These are phyloP conservation scores for Fusarium pseudoanthophilum DNA, from an alignment of 2,329 filamentous ascomycete species.

Conservation along the genomic window DNA sequence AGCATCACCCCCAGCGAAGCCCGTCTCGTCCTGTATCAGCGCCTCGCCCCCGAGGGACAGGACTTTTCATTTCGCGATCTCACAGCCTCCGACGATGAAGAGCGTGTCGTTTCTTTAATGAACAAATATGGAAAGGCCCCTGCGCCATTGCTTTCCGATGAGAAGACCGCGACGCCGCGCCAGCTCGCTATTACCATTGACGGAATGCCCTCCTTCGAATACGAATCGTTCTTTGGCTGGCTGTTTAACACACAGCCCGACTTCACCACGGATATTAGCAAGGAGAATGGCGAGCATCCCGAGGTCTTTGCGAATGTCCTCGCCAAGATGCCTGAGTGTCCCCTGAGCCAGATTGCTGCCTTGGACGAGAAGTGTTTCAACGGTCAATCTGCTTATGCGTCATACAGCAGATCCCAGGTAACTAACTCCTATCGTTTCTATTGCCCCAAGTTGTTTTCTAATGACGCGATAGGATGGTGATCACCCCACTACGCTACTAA, in stretches of 20 bases:
- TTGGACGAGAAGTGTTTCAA: constrained; percentile 59
- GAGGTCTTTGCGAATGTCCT: constrained; percentile 55
- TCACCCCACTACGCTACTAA: constrained; percentile 56
- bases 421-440: neutral
- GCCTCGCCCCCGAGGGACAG: constrained; percentile 60
- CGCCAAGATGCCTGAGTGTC: constrained; percentile 52
- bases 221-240: constrained; percentile 56
- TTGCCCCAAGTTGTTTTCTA: constrained; percentile 22
- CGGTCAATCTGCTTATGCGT: constrained; percentile 55
- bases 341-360: constrained; percentile 54
- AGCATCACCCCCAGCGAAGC: constrained; percentile 64
- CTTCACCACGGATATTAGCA: constrained; percentile 61
- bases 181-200: constrained; percentile 71
- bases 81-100: constrained; percentile 52
- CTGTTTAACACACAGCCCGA: constrained; percentile 52
- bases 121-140: constrained; percentile 68
- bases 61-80: constrained; percentile 61
- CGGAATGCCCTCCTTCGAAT: constrained; percentile 61
- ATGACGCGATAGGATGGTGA: constrained; percentile 49
- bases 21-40: constrained; percentile 68
- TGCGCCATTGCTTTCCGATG: constrained; percentile 60
- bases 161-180: constrained; percentile 49
- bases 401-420: constrained; percentile 59
- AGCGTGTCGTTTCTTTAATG: constrained; percentile 66
- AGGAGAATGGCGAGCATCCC: constrained; percentile 55